Evolutionary conservation across 192 early-diverging fungal species (phyloP), one percentile per base, ranked within the genome.

Genomic region (Lunasporangiospora selenospora): DNA sequence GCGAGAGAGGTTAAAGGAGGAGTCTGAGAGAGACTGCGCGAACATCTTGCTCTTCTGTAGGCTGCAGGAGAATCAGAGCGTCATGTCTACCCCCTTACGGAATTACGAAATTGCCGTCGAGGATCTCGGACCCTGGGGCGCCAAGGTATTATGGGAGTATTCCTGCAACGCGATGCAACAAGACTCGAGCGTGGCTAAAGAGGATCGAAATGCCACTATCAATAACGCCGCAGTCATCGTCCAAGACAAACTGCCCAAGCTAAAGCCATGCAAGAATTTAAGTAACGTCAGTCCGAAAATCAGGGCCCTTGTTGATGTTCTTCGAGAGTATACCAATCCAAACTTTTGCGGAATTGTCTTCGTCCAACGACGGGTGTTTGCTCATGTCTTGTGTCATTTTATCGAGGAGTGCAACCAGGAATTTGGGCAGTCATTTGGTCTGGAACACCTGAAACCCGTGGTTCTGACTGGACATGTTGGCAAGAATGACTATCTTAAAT

Each of bases 331-430:
- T 59, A 79, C 37, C 57, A 56, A 23, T 73, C 94, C 4, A 58
- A 78, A 82, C 7, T 89, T 96, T 56, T 91, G 95, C 53, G 93
- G 91, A 1, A 97, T 98, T 36, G 83, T 98, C 13, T 98, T 98
- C 73, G 87, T 89, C 4, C 78, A 86, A 46, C 83, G 89, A 16
- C 79, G 95, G 19, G 69, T 88, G 3, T 88, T 88, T 3, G 95
- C 92, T 0, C 62, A 67, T 45, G 77, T 76, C 0, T 26, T 85
- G 16, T 54, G 85, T 29, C 55, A 85, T 10, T 67, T 94, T 5
- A 75, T 89, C n/a, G 21, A 80, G 6, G 45, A 65, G 39, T 50
- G 53, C 31, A n/a, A n/a, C n/a, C 32, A 82, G n/a, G 66, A 83
- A 30, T 78, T 92, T 19, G 77, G 75, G 15, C 77, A 90, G 3